phyloP scores from a whole-genome alignment of 1,284 basidiomycete genomes.

The Trametes hirsuta region DNA sequence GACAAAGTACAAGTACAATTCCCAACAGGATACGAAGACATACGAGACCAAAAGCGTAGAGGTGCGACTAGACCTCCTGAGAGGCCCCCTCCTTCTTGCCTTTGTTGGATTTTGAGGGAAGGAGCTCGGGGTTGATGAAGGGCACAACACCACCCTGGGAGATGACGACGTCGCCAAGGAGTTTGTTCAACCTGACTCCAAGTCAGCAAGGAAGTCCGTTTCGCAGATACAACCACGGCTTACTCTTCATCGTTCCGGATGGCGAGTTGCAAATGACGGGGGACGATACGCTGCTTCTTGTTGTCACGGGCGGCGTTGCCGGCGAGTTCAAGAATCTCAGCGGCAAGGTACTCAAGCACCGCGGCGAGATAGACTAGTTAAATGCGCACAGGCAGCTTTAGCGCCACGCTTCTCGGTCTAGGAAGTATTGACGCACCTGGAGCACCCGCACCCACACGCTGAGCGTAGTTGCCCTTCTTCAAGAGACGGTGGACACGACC shows the following conservation, averaged over 20 bases:
- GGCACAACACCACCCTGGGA: conserved; percentile 84
- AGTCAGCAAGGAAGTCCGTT: not conserved
- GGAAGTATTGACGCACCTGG: conserved; percentile 54
- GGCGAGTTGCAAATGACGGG: conserved; percentile 85
- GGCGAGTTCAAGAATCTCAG: conserved; percentile 88
- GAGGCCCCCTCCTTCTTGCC: conserved; percentile 51
- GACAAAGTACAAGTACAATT: conserved; percentile 29
- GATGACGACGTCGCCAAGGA: conserved; percentile 82
- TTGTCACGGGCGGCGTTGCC: conserved; percentile 81
- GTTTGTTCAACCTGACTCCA: conserved; percentile 57
- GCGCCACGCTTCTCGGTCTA: not conserved
- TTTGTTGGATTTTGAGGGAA: conserved; percentile 69
- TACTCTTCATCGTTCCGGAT: conserved; percentile 85
- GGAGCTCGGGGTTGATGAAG: conserved; percentile 68
- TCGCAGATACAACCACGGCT: conserved; percentile 24
- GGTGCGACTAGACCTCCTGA: conserved; percentile 39
- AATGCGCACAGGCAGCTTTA: not conserved
- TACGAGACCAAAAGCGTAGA: conserved; percentile 6
- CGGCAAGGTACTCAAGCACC: conserved; percentile 83
- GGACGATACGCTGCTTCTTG: conserved; percentile 83
- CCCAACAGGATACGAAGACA: conserved; percentile 25
- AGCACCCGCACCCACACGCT: conserved; percentile 71
- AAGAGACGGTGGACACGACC: conserved; percentile 87
- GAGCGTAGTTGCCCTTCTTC: conserved; percentile 81
- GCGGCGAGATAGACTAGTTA: conserved; percentile 83